These are phyloP conservation scores for Starmerella etchellsii DNA, from an alignment of 805 yeast species.

Conservation along the genomic window DNA sequence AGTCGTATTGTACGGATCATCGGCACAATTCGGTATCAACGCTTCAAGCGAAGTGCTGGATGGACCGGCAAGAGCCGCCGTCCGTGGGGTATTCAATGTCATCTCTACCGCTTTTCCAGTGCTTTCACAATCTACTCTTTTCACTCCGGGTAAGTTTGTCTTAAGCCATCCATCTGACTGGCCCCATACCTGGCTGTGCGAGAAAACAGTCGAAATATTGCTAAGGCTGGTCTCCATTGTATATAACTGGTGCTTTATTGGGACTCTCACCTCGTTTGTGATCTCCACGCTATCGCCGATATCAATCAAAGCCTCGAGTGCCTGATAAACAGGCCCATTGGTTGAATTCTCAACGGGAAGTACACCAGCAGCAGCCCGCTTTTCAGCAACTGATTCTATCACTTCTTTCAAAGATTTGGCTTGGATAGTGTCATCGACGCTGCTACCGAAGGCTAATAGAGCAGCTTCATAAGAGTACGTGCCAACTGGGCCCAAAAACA, in stretches of 20 bases:
- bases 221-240: constrained; percentile 31
- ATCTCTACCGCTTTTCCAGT: constrained; percentile 76
- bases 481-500: constrained; percentile 80
- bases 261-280: constrained; percentile 68
- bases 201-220: constrained; percentile 48
- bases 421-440: constrained; percentile 20
- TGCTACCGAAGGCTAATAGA: constrained; percentile 6
- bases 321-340: constrained; percentile 81
- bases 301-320: constrained; percentile 60
- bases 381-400: constrained; percentile 38
- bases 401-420: constrained; percentile 37
- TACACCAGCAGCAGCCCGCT: constrained; percentile 52
- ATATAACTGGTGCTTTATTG: constrained; percentile 66
- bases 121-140: constrained; percentile 54
- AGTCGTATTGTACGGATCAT: constrained; percentile 65
- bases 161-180: constrained; percentile 54
- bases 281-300: constrained; percentile 33
- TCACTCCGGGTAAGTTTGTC: constrained; percentile 28
- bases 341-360: constrained; percentile 92
- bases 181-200: constrained; percentile 99
- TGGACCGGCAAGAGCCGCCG: constrained; percentile 53
- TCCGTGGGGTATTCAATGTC: constrained; percentile 43
- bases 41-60: constrained; percentile 49
- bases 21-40: constrained; percentile 48
- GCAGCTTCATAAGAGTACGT: constrained; percentile 81